These are phyloP conservation scores for Pythium myriotylum DNA, from an alignment of 352 stramenopile species.

Conservation along the genomic window DNA sequence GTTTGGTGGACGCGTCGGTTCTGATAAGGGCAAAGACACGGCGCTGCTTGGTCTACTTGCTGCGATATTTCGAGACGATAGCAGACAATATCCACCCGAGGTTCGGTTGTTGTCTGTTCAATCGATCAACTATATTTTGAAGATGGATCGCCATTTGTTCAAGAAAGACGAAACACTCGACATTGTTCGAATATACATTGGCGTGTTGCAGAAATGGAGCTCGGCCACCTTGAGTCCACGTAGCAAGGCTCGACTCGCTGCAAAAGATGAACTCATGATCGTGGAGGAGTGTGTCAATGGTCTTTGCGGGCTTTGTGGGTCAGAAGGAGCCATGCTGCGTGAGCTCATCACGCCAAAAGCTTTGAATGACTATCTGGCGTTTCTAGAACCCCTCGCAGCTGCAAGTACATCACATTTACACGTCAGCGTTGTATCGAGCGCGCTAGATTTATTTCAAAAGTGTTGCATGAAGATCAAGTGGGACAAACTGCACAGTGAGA, in stretches of 20 bases:
- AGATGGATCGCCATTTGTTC: slow-evolving; percentile 75
- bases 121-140: slow-evolving; percentile 87
- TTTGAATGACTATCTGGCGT: slow-evolving; percentile 60
- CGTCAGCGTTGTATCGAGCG: slow-evolving; percentile 60
- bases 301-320: slow-evolving; percentile 64
- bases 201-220: slow-evolving; percentile 45
- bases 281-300: slow-evolving; percentile 84
- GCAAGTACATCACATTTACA: slow-evolving; percentile 44
- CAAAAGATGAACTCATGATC: slow-evolving; percentile 58
- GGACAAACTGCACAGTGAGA: slow-evolving; percentile 7
- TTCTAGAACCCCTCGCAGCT: slow-evolving; percentile 45
- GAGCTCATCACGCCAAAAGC: slow-evolving; percentile 43
- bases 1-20: slow-evolving; percentile 35
- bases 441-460: slow-evolving; percentile 70
- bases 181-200: slow-evolving; percentile 60
- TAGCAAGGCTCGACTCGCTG: neutral
- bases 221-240: neutral
- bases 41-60: slow-evolving; percentile 55
- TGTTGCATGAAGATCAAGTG: slow-evolving; percentile 76
- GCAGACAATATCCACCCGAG: slow-evolving; percentile 41
- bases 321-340: slow-evolving; percentile 54
- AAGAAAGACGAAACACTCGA: slow-evolving; percentile 45
- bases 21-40: slow-evolving; percentile 56
- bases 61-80: slow-evolving; percentile 50
- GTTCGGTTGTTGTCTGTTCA: slow-evolving; percentile 68